Evolutionary conservation across 140 eudicot species (phyloP).

Genomic region (Cichorium intybus): DNA sequence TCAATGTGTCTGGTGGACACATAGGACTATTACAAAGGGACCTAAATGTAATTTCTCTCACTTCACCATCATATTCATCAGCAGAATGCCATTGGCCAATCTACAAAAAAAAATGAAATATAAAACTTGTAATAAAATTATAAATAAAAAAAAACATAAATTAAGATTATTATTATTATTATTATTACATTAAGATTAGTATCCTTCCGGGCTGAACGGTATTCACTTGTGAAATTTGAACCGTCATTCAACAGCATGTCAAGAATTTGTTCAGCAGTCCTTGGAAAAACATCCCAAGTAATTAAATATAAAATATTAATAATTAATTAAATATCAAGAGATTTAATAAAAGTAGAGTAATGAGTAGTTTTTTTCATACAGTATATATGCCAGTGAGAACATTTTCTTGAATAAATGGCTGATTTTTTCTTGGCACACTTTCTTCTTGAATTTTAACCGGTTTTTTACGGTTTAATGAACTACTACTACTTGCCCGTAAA

Average conservation of each 20-base stretch:
- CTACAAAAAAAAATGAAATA: conserved; percentile 27
- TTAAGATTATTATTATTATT: too few species aligned
- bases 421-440: conserved; percentile 50
- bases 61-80: conserved; percentile 83
- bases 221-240: conserved; percentile 66
- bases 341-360: not conserved
- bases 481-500: conserved; percentile 94
- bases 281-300: conserved; percentile 73
- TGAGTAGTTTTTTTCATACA: conserved; percentile 36
- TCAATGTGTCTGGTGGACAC: conserved; percentile 91
- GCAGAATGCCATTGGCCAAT: conserved; percentile 87
- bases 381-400: conserved; percentile 62
- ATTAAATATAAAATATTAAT: too few species aligned
- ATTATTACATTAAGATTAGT: conserved; percentile 65
- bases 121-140: not conserved
- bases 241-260: conserved; percentile 62
- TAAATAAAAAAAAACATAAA: not conserved
- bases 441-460: conserved; percentile 47
- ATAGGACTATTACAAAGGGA: conserved; percentile 81
- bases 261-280: conserved; percentile 77
- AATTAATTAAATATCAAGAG: not conserved
- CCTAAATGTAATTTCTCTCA: conserved; percentile 77
- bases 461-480: conserved; percentile 42
- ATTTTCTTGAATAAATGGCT: conserved; percentile 80
- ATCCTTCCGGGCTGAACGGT: conserved; percentile 73